These are phyloP conservation scores for Penicillium tannophilum DNA, from an alignment of 495 filamentous ascomycete species.

Conservation along the genomic window DNA sequence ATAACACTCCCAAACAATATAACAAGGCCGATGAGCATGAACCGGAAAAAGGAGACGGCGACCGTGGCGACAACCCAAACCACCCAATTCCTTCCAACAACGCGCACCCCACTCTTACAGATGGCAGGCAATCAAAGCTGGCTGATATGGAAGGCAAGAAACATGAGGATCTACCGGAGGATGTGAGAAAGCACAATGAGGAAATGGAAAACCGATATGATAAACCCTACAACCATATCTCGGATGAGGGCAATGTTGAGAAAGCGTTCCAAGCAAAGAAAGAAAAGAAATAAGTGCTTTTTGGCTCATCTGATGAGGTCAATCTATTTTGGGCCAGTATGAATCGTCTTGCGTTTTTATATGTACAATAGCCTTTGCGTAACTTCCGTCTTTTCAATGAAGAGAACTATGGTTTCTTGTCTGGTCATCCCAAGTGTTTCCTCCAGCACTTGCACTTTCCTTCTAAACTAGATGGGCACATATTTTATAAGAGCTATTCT, in stretches of 20 bases:
- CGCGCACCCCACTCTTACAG: conserved; percentile 38
- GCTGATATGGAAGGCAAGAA: conserved; percentile 33
- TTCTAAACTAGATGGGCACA: too few species aligned
- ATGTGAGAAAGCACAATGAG: conserved; percentile 43
- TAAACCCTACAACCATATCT: conserved; percentile 40
- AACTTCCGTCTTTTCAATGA: background rate
- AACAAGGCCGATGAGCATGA: background rate
- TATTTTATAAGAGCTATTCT: too few species aligned
- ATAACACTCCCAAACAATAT: conserved; percentile 1
- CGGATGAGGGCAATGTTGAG: conserved; percentile 35
- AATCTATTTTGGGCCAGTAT: background rate
- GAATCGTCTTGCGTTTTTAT: background rate
- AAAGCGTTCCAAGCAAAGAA: conserved; percentile 15
- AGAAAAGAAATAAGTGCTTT: conserved; percentile 5
- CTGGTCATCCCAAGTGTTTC: background rate
- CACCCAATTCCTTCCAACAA: conserved; percentile 41
- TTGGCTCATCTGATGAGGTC: background rate
- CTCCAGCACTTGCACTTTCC: too few species aligned
- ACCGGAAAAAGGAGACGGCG: background rate
- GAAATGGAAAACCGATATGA: conserved; percentile 42
- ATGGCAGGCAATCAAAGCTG: conserved; percentile 35
- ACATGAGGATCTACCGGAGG: conserved; percentile 34
- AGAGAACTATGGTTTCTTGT: background rate
- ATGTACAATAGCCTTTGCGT: background rate
- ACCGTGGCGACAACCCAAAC: conserved; percentile 8